Evolutionary conservation across 202 grass and related monocot species (phyloP), one percentile per base, ranked within the genome.

Genomic region (Zoysia matrella): DNA sequence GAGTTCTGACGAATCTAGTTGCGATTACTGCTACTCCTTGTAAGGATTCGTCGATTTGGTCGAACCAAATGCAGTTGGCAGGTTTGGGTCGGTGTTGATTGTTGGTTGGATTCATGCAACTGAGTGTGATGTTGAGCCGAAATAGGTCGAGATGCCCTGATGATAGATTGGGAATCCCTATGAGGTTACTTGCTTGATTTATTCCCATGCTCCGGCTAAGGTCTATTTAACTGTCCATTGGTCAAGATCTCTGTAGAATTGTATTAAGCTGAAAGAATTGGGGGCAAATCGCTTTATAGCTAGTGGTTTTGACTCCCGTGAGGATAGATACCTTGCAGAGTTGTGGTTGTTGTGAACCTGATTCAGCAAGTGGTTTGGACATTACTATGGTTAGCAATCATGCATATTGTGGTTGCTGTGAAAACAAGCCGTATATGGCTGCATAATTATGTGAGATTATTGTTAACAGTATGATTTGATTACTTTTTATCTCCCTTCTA

Each of bases 1-100:
- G 53, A n/a, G 40, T 42, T 44, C 55, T 57, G 11, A 8, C 22
- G 0, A 40, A 88, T 84, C 77, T 85, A 8, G 63, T 9, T 8
- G 48, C 64, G 40, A 22, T 11, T 81, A 47, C 60, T 52, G 18
- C 11, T 3, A 7, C 10, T 13, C 39, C 13, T 79, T 13, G 4
- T 10, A 53, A 2, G 51, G 47, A 63, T 86, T 60, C 13, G 13
- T 44, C 7, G 44, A 61, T 82, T 71, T 14, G 65, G 56, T 48
- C 41, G 36, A 36, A 16, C 41, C 12, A 45, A 12, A 40, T 71
- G 8, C 2, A 12, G 52, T 77, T 52, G n/a, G 30, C 8, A 18
- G 65, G 40, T 10, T 83, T 78, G 7, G 44, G 51, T 39, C 4
- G 8, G 82, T 3, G 39, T 68, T n/a, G 2, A 18, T 69, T 69